Conservation (phyloP, 1,139 yeast genomes). For the Hemisphaericaspora lyxosophila region DNA sequence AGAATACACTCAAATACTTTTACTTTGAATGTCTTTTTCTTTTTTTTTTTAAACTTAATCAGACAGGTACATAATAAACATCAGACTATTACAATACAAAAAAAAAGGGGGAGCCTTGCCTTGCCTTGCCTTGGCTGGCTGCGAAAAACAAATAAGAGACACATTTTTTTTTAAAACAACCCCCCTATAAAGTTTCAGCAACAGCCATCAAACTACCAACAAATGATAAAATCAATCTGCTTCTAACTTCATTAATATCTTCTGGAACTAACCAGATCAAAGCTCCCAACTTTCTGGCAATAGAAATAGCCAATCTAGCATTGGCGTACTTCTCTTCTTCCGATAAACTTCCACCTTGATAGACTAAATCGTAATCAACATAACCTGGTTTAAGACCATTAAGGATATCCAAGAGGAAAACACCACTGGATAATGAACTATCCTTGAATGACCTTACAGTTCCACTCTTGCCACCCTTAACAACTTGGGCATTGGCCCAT, state of each 20-base stretch:
- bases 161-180: too few species aligned
- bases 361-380: conserved; percentile 90
- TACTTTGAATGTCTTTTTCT: too few species aligned
- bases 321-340: conserved; percentile 90
- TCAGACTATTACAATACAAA: conserved; percentile 1
- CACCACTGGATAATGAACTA: conserved; percentile 68
- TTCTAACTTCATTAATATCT: conserved; percentile 93
- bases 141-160: too few species aligned
- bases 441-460: conserved; percentile 85
- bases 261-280: conserved; percentile 99
- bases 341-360: conserved; percentile 58
- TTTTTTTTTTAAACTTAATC: too few species aligned
- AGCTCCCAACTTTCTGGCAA: conserved; percentile 97
- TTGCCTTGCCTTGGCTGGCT: too few species aligned
- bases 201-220: conserved; percentile 88
- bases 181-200: too few species aligned
- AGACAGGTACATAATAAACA: conserved; percentile 1
- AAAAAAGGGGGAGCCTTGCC: too few species aligned
- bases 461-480: conserved; percentile 74
- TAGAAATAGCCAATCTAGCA: conserved; percentile 95
- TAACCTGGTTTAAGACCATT: conserved; percentile 96
- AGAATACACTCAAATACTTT: too few species aligned
- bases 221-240: conserved; percentile 88
- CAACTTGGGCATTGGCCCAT: conserved; percentile 89
- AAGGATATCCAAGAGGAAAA: conserved; percentile 83